These are phyloP conservation scores for Borovskyia barvae DNA, from an alignment of 208 protist genomes.

Conservation along the genomic window DNA sequence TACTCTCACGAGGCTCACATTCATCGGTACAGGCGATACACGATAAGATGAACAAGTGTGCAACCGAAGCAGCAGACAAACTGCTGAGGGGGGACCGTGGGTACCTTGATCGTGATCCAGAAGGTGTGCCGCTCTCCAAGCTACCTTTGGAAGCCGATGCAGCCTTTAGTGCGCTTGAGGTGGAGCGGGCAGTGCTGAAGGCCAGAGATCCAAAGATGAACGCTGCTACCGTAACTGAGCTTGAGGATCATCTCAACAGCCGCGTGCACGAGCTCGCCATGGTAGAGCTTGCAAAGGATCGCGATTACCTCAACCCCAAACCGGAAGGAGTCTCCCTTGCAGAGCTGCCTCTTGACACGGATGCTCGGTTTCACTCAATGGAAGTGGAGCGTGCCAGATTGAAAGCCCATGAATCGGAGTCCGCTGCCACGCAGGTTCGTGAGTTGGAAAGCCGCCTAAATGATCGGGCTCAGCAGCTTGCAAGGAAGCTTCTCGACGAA, in stretches of 20 bases:
- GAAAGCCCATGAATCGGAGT: conserved; percentile 38
- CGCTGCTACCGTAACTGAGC: conserved; percentile 38
- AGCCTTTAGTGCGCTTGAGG: conserved; percentile 58
- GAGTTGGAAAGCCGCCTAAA: conserved; percentile 70
- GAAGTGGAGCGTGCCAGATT: conserved; percentile 71
- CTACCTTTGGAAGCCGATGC: conserved; percentile 65
- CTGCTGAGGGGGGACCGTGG: conserved; percentile 56
- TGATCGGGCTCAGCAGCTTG: conserved; percentile 52
- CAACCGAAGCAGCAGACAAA: conserved; percentile 42
- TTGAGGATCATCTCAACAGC: conserved; percentile 67
- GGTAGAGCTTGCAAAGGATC: conserved; percentile 38
- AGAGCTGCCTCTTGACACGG: conserved; percentile 55
- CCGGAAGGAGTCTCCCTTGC: conserved; percentile 50
- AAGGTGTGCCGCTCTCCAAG: conserved; percentile 45
- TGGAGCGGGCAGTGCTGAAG: conserved; percentile 58
- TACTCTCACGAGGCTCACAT: conserved; percentile 14
- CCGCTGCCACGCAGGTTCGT: conserved; percentile 33
- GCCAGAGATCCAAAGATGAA: conserved; percentile 47
- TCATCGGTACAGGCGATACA: conserved; percentile 20
- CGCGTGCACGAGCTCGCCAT: conserved; percentile 48
- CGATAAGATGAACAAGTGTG: conserved; percentile 38
- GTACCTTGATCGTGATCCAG: conserved; percentile 69
- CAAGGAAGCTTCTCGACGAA: conserved; percentile 59
- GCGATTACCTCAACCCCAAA: conserved; percentile 53
- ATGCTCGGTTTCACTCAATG: conserved; percentile 66